Evolutionary conservation across 371 early-diverging fungal species (phyloP).

Genomic region (Mucor racemosus): DNA sequence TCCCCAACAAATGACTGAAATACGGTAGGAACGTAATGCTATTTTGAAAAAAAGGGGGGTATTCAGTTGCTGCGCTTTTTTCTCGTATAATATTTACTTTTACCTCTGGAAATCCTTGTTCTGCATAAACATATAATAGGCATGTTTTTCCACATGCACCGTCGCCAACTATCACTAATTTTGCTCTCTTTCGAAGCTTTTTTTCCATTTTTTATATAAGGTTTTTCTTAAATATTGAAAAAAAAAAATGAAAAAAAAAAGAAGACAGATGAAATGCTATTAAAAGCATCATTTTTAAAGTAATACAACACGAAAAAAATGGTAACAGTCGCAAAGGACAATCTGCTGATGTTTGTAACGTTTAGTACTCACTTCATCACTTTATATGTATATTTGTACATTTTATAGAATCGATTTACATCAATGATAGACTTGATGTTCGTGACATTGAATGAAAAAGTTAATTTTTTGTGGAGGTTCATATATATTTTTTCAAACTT

Average conservation of each 20-base stretch:
- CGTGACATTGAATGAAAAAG: too few relatives aligned
- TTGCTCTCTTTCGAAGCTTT: conserved; percentile 27
- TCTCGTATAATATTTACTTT: background rate
- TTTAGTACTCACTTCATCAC: background rate
- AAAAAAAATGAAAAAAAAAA: background rate
- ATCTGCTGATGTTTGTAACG: conserved; percentile 2
- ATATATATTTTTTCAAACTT: too few relatives aligned
- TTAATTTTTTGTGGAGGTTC: too few relatives aligned
- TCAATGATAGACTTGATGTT: too few relatives aligned
- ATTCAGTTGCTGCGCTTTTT: background rate
- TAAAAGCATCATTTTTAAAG: background rate
- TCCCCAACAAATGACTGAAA: conserved; percentile 67
- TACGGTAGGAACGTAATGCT: conserved; percentile 70
- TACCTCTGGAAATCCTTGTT: conserved; percentile 50
- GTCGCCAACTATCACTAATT: conserved; percentile 81
- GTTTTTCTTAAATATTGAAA: background rate
- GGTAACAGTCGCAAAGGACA: conserved; percentile 5
- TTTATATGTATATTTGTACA: too few relatives aligned
- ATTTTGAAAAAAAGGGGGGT: background rate
- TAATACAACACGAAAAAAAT: background rate
- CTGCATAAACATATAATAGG: conserved; percentile 44
- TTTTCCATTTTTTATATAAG: background rate
- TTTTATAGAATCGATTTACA: too few relatives aligned
- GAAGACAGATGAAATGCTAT: conserved; percentile 2
- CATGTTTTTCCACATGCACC: conserved; percentile 77